Conservation (phyloP, 345 rosid genomes). For the Melastoma malabathricum region DNA sequence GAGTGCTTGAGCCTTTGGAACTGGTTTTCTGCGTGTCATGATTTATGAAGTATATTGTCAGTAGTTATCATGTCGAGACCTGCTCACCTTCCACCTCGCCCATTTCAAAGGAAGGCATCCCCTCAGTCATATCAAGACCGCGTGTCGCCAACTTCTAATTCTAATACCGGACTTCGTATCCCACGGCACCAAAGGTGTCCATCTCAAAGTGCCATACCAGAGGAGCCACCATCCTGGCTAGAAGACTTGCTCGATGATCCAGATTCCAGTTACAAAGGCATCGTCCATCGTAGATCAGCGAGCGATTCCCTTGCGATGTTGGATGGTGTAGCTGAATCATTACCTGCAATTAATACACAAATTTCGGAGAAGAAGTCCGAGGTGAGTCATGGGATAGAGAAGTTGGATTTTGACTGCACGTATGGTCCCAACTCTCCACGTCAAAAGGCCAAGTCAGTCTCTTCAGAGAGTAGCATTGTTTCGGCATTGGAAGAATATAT, state of each 20-base stretch:
- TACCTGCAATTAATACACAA: constrained; percentile 22
- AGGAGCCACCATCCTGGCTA: constrained; percentile 54
- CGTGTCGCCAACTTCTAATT: constrained; percentile 17
- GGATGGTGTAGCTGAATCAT: constrained; percentile 30
- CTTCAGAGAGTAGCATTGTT: constrained; percentile 38
- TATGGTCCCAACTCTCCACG: constrained; percentile 85
- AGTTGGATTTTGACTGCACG: constrained; percentile 42
- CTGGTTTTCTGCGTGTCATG: not conserved
- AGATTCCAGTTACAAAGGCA: constrained; percentile 21
- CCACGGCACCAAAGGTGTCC: constrained; percentile 28
- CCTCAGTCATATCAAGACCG: constrained; percentile 18
- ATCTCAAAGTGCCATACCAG: constrained; percentile 32
- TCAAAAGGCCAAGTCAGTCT: constrained; percentile 24
- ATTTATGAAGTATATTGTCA: not conserved
- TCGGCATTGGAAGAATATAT: constrained; percentile 52
- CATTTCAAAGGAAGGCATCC: constrained; percentile 36
- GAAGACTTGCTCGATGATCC: constrained; percentile 44
- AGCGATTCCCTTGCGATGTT: constrained; percentile 53
- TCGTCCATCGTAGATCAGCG: constrained; percentile 45
- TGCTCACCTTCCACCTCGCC: constrained; percentile 66
- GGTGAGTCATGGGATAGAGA: constrained; percentile 18
- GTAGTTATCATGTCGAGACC: constrained; percentile 45
- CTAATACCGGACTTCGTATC: constrained; percentile 7
- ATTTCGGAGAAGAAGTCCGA: constrained; percentile 19
- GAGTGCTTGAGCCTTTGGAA: too few relatives aligned